phyloP scores from a whole-genome alignment of 257 asterid genomes.

The Capsicum pubescens region DNA sequence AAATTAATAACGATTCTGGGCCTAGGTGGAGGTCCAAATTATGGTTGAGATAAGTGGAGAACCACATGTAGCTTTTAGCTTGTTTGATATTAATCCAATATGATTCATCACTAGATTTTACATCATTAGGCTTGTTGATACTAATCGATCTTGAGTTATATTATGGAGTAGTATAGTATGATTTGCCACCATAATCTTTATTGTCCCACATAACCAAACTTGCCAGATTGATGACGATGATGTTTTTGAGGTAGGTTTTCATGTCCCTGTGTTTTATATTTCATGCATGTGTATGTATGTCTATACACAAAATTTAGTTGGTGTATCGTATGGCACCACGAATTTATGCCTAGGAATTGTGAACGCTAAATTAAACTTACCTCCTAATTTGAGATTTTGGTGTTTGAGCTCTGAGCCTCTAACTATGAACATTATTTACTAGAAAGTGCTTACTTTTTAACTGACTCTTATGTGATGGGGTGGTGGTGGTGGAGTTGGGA shows the following conservation, averaged over 20 bases:
- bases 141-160: too few species aligned
- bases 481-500: too few species aligned
- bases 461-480: too few species aligned
- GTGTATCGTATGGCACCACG: neutral
- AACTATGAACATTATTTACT: too few species aligned
- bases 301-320: neutral
- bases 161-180: neutral
- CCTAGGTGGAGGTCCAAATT: too few species aligned
- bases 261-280: neutral
- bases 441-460: too few species aligned
- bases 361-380: fast-evolving
- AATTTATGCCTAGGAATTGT: neutral
- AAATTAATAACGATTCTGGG: neutral
- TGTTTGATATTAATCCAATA: too few species aligned
- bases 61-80: too few species aligned
- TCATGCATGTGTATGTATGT: neutral
- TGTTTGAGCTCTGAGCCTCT: neutral
- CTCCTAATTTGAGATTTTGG: fast-evolving
- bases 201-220: neutral
- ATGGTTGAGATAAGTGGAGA: too few species aligned
- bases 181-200: neutral
- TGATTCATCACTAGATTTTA: too few species aligned
- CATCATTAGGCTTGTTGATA: too few species aligned
- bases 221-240: neutral
- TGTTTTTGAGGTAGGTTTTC: neutral